Evolutionary conservation across 768 basidiomycete genomes (phyloP).

Genomic region (Boletellus sp.): DNA sequence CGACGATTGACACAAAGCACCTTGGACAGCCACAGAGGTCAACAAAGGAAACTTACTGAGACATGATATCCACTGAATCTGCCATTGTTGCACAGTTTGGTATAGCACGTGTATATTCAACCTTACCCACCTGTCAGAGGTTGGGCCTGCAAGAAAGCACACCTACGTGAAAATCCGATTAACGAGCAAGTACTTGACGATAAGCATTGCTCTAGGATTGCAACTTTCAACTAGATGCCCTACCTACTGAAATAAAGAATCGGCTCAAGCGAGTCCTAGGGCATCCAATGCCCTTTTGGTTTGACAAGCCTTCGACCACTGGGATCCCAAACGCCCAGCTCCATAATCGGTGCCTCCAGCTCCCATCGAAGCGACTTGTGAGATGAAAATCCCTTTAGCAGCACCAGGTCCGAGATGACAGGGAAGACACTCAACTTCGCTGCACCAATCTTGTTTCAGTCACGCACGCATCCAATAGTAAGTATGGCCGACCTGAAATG

Average conservation of each 20-base stretch:
- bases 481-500: conserved; percentile 18
- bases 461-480: conserved; percentile 17
- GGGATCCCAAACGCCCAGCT: conserved; percentile 1
- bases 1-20: no score
- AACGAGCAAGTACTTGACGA: no score
- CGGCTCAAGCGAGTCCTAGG: not conserved
- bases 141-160: no score
- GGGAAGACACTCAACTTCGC: conserved; percentile 17
- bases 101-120: no score
- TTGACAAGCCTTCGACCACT: conserved; percentile 1
- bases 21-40: no score
- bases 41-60: no score
- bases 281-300: not conserved
- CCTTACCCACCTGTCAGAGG: no score
- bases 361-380: not conserved
- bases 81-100: no score
- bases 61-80: no score
- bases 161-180: no score
- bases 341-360: not conserved
- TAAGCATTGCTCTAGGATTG: no score
- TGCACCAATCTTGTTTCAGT: conserved; percentile 24
- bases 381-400: conserved; percentile 12
- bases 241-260: not conserved
- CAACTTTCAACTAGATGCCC: no score
- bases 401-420: conserved; percentile 24